Conservation (phyloP, 768 basidiomycete genomes). For the Agaricus blazei region DNA sequence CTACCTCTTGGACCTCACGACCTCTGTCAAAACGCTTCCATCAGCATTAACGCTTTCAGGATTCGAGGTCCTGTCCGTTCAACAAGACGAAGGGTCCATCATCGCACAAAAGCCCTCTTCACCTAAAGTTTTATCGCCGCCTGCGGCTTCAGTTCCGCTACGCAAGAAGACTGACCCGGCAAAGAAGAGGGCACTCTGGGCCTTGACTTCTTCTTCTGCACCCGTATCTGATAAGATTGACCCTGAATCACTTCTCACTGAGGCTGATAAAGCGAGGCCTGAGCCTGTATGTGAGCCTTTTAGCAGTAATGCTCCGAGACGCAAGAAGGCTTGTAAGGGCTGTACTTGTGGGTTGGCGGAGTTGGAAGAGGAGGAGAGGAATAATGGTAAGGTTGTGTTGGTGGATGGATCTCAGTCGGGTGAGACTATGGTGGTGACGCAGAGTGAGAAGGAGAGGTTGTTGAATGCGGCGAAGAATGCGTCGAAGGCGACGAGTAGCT, state of each 20-base stretch:
- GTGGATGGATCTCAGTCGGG: slow-evolving; percentile 62
- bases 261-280: slow-evolving; percentile 77
- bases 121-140: slow-evolving; percentile 21
- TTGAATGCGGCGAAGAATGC: slow-evolving; percentile 62
- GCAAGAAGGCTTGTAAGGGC: slow-evolving; percentile 92
- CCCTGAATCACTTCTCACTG: slow-evolving; percentile 77
- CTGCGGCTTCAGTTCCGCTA: slow-evolving; percentile 35
- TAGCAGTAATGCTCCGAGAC: slow-evolving; percentile 43
- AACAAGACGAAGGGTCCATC: slow-evolving; percentile 36
- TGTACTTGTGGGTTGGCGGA: slow-evolving; percentile 97
- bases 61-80: slow-evolving; percentile 50
- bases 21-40: slow-evolving; percentile 38
- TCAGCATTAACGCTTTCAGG: slow-evolving; percentile 63
- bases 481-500: slow-evolving; percentile 90
- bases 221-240: slow-evolving; percentile 74
- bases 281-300: slow-evolving; percentile 73
- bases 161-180: slow-evolving; percentile 56
- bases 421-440: slow-evolving; percentile 49
- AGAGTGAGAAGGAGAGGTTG: slow-evolving; percentile 61
- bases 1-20: slow-evolving; percentile 52
- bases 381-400: slow-evolving; percentile 56
- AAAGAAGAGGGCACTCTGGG: slow-evolving; percentile 87
- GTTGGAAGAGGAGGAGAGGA: slow-evolving; percentile 79
- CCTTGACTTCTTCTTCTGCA: slow-evolving; percentile 44
- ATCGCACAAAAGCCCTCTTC: slow-evolving; percentile 65